A percentile compares a stretch with the other conserved stretches of the same genome.
Conservation (phyloP, 805 yeast species). For the Jamesozyma hellenica region DNA sequence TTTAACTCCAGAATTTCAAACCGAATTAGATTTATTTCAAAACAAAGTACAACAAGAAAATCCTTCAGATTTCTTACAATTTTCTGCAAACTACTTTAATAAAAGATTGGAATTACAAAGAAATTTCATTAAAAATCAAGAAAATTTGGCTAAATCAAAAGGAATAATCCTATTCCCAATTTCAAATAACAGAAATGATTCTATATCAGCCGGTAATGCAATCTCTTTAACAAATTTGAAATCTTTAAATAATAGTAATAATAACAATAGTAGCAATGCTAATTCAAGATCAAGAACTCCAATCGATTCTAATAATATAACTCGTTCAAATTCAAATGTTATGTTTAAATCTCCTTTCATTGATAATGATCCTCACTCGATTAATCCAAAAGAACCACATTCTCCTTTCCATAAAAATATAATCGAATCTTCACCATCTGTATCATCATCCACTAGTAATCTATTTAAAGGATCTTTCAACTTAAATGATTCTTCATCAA, state of each 20-base stretch:
- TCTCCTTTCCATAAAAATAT: too few relatives aligned
- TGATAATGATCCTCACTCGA: constrained; percentile 53
- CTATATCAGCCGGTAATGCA: constrained; percentile 21
- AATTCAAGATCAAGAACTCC: constrained; percentile 6
- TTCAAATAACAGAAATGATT: constrained; percentile 22
- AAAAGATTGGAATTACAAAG: constrained; percentile 49
- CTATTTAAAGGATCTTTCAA: constrained; percentile 3
- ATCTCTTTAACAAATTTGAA: constrained; percentile 1
- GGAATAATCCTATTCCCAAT: constrained; percentile 38
- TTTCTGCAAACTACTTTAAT: constrained; percentile 65
- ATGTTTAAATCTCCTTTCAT: constrained; percentile 54
- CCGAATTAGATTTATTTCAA: constrained; percentile 56
- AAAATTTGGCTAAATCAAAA: constrained; percentile 36
- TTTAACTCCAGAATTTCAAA: constrained; percentile 16
- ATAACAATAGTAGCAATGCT: constrained; percentile 15
- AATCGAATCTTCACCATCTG: neutral
- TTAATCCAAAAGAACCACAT: constrained; percentile 10
- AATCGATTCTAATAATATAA: neutral
- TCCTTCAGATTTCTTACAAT: constrained; percentile 63
- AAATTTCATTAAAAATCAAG: constrained; percentile 7
- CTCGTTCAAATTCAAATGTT: constrained; percentile 7
- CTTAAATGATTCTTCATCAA: neutral
- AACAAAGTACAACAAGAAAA: constrained; percentile 43
- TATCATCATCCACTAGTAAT: neutral
- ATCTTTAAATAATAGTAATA: neutral